Evolutionary conservation across 345 rosid species (phyloP), one percentile per base, ranked within the genome.

Genomic region (Ricinus communis): DNA sequence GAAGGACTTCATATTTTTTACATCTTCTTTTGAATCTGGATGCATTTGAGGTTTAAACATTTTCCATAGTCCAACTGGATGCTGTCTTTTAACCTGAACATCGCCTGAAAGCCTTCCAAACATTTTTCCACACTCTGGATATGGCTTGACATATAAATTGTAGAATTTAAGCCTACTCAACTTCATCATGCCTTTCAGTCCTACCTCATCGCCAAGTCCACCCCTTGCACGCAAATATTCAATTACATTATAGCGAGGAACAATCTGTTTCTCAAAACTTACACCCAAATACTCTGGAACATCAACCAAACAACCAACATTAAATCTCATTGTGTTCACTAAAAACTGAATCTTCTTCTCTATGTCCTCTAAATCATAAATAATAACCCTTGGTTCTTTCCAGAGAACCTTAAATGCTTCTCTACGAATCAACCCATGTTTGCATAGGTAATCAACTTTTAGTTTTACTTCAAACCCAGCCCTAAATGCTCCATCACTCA

Each of bases 251-350:
- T 81, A 85, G 60, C 98, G 80, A 4, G 97, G 87, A 50, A 91
- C 62, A 52, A 89, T 87, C 74, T 91, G 97, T 80, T 93, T 91
- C 70, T 82, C 90, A 62, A 93, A 87, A 82, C 78, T 87, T 22
- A 86, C 93, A 36, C 97, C 93, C 68, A 91, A 64, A 79, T 66
- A 93, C 84, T 89, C 87, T 0, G 98, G 98, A 47, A 90, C 91
- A 71, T 93, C 91, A 54, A 85, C 83, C 84, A 93, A 78, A 65
- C 84, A 84, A 25, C 73, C 72, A 21, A 82, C 68, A 15, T 80
- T 73, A 16, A 74, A 86, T 47, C 81, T 80, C 93, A 91, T 87
- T 6, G 79, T 30, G 28, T 73, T 82, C 18, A 82, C 76, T 41
- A 93, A 79, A 73, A 87, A 89, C 69, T 81, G 86, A 58, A 90